Percentiles rank a stretch among this genome's conserved stretches.
phyloP scores from a whole-genome alignment of 495 filamentous ascomycete genomes.

The Podospora didyma region DNA sequence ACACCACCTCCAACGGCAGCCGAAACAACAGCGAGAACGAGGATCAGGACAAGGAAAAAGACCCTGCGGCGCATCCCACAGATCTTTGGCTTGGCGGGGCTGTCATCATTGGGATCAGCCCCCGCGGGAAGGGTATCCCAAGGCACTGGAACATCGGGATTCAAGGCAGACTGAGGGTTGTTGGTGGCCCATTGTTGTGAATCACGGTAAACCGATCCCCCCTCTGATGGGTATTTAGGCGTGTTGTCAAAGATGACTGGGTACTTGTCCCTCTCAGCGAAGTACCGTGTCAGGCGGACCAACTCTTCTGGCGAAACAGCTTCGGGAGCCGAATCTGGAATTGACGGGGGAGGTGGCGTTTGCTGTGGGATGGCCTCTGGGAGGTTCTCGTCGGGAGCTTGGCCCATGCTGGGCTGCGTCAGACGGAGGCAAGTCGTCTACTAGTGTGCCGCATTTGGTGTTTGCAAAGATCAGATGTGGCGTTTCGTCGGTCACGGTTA shows the following conservation, averaged over 20 bases:
- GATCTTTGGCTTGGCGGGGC: constrained; percentile 13
- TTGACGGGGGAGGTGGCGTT: constrained; percentile 13
- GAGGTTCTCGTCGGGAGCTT: constrained; percentile 18
- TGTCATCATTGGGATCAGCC: neutral
- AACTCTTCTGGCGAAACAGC: constrained; percentile 3
- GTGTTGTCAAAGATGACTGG: constrained; percentile 20
- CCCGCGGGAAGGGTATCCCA: constrained; percentile 13
- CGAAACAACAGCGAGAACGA: constrained; percentile 18
- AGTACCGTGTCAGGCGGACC: constrained; percentile 1
- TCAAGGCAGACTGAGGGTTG: constrained; percentile 1
- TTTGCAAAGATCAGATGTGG: neutral
- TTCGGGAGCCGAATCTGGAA: constrained; percentile 18
- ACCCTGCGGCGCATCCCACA: constrained; percentile 19
- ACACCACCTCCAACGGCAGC: constrained; percentile 26
- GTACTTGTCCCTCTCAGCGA: constrained; percentile 20
- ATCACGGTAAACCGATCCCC: neutral
- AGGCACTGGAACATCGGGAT: constrained; percentile 9
- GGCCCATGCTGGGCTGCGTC: constrained; percentile 13
- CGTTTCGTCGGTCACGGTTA: neutral
- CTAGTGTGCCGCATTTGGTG: too few relatives aligned
- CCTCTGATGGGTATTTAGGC: constrained; percentile 13
- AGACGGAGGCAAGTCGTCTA: neutral
- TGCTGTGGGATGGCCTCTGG: constrained; percentile 21
- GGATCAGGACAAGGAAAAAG: constrained; percentile 19
- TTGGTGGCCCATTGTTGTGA: neutral